Evolutionary conservation across 495 filamentous ascomycete genomes (phyloP).

Genomic region (Trichoderma reesei): DNA sequence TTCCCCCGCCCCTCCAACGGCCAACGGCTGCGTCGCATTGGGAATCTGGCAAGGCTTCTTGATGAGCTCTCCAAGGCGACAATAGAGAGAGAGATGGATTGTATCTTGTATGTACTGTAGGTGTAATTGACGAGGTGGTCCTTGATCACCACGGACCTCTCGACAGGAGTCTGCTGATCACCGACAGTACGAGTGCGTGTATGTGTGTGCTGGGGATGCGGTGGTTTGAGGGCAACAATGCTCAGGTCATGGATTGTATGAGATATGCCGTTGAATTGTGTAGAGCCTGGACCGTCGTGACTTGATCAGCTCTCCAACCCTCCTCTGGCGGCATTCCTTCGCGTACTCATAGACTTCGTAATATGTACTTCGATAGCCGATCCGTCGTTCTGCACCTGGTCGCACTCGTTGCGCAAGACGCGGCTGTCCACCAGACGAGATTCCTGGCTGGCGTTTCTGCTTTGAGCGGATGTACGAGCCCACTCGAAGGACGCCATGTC

Average conservation of each 20-base stretch:
- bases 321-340: not conserved
- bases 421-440: slow-evolving; percentile 1
- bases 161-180: no score
- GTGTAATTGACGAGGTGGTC: no score
- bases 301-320: not conserved
- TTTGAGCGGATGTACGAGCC: not conserved
- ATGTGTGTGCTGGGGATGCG: no score
- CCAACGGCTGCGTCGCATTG: not conserved
- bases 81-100: not conserved
- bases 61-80: not conserved
- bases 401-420: not conserved
- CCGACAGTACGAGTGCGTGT: no score
- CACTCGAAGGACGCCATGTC: not conserved
- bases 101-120: not conserved
- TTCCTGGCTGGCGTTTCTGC: not conserved
- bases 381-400: not conserved
- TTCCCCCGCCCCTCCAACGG: slow-evolving; percentile 5
- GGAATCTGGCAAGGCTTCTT: not conserved
- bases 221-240: no score
- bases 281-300: not conserved
- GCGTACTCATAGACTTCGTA: no score
- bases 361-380: no score
- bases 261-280: no score
- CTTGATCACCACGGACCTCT: no score
- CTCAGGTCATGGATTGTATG: no score